phyloP scores from a whole-genome alignment of 2,329 filamentous ascomycete genomes.

The Fusarium sp. region DNA sequence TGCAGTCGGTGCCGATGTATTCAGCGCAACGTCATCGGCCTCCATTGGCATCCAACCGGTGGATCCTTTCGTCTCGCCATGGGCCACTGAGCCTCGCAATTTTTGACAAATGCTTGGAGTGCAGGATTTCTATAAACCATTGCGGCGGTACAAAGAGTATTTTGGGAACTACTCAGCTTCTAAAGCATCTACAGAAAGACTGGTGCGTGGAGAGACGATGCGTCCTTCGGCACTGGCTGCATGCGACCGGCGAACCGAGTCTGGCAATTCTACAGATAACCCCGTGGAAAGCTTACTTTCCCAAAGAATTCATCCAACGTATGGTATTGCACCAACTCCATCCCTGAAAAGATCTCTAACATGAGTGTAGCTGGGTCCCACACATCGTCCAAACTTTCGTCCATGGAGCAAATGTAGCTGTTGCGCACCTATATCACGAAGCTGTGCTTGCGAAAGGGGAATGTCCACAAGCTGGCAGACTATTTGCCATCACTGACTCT shows the following conservation, averaged over 20 bases:
- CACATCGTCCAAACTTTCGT: conserved; percentile 12
- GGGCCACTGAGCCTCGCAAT: neutral
- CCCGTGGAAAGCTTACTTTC: neutral
- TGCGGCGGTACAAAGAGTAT: neutral
- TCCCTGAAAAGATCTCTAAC: neutral
- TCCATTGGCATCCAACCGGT: conserved; percentile 9
- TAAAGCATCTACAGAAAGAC: conserved; percentile 1
- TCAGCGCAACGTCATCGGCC: conserved; percentile 13
- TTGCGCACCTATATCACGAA: conserved; percentile 19
- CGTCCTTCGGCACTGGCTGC: conserved; percentile 12
- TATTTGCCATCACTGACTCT: conserved; percentile 4
- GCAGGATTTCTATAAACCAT: neutral
- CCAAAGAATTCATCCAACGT: neutral
- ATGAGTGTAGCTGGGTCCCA: neutral
- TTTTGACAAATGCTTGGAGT: conserved; percentile 8
- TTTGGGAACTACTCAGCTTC: conserved; percentile 6
- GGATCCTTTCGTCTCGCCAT: conserved; percentile 6
- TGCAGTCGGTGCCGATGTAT: neutral
- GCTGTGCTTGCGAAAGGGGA: neutral
- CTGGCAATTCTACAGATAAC: conserved; percentile 9
- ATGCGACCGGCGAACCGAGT: conserved; percentile 21
- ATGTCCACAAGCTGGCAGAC: conserved; percentile 9
- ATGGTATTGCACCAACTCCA: accelerated
- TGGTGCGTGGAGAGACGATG: neutral
- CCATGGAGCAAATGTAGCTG: conserved; percentile 18